Evolutionary conservation across 2,329 filamentous ascomycete species (phyloP).

Genomic region (Phialophora macrospora): DNA sequence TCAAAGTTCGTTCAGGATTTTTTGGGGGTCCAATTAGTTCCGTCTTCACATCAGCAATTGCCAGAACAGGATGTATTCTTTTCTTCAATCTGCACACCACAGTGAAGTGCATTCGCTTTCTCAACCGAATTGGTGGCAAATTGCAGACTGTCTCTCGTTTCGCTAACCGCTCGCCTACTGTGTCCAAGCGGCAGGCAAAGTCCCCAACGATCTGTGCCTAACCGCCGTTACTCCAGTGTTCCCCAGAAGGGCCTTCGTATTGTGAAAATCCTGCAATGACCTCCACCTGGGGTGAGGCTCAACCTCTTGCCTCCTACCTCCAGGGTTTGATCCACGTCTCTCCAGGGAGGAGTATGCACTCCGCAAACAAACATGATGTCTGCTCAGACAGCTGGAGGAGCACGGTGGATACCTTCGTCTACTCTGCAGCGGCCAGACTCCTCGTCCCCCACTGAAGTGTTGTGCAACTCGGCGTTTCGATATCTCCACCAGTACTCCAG

Average conservation of each 20-base stretch:
- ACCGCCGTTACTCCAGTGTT: not conserved
- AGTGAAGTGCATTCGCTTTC: not conserved
- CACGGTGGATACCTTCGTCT: constrained; percentile 2
- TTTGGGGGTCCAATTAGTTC: not conserved
- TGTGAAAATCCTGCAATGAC: not conserved
- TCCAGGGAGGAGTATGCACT: constrained; percentile 18
- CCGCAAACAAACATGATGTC: constrained; percentile 14
- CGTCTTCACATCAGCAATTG: not conserved
- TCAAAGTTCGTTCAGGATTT: not conserved
- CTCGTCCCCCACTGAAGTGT: not conserved
- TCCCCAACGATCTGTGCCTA: constrained; percentile 17
- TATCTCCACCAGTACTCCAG: constrained; percentile 14
- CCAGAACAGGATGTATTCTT: constrained; percentile 1
- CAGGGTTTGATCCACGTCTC: not conserved
- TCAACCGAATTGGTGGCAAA: constrained; percentile 25
- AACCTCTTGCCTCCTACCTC: not conserved
- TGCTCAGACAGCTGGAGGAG: constrained; percentile 1
- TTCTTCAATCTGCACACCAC: not conserved
- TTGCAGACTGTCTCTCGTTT: constrained; percentile 11
- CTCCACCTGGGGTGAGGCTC: constrained; percentile 20
- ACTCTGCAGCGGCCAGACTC: not conserved
- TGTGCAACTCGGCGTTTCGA: constrained; percentile 5
- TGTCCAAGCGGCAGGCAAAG: constrained; percentile 11
- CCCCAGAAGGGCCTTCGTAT: not conserved
- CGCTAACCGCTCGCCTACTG: not conserved